Evolutionary conservation across 2,329 filamentous ascomycete species (phyloP).

Genomic region (Stachybotrys chlorohalonatus): DNA sequence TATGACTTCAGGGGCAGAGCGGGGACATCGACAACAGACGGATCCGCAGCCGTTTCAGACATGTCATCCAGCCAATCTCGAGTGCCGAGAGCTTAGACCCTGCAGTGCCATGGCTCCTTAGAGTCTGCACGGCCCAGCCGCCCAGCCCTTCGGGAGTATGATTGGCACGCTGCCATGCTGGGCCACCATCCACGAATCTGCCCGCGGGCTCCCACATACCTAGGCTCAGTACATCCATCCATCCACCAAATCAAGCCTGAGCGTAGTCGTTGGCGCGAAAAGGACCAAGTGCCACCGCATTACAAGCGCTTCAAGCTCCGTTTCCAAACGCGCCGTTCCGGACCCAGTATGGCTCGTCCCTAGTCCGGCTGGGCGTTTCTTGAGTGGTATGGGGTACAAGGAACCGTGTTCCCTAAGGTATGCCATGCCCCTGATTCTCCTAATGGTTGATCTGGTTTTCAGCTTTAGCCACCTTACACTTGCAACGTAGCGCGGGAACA

Average conservation of each 20-base stretch:
- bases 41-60: not conserved
- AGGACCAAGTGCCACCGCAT: not conserved
- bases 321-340: not conserved
- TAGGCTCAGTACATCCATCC: not conserved
- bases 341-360: not conserved
- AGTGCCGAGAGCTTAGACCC: not conserved
- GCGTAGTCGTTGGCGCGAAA: not conserved
- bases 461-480: not conserved
- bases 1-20: not conserved
- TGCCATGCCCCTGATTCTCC: not conserved
- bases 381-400: not conserved
- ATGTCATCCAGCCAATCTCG: not conserved
- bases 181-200: not conserved
- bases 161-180: not conserved
- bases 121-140: not conserved
- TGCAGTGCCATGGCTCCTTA: not conserved
- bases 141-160: not conserved
- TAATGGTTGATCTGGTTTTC: not conserved
- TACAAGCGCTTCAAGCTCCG: not conserved
- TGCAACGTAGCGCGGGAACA: not conserved
- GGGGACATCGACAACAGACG: not conserved
- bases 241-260: not conserved
- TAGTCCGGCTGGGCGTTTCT: not conserved
- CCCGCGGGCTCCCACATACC: too few relatives aligned
- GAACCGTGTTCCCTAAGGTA: not conserved